These are phyloP conservation scores for Spinacia oleracea DNA, from an alignment of 179 eudicot species.

Conservation along the genomic window DNA sequence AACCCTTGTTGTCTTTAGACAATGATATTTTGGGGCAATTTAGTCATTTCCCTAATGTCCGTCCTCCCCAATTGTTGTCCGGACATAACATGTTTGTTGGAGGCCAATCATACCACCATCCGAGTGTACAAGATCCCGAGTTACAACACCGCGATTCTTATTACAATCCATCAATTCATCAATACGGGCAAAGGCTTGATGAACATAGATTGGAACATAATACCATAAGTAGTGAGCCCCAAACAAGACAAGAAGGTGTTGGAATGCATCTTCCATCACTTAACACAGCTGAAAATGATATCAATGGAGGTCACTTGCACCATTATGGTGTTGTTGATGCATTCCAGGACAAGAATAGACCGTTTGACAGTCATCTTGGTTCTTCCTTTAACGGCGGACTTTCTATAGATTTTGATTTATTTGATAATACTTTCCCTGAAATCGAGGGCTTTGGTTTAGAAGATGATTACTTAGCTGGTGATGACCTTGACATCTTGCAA, in stretches of 20 bases:
- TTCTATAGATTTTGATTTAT: slow-evolving; percentile 49
- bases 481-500: slow-evolving; percentile 48
- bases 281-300: slow-evolving; percentile 41
- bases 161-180: slow-evolving; percentile 39
- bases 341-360: slow-evolving; percentile 47
- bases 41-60: slow-evolving; percentile 34
- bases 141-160: slow-evolving; percentile 40
- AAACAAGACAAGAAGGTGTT: slow-evolving; percentile 37
- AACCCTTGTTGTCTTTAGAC: slow-evolving; percentile 32
- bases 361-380: slow-evolving; percentile 47
- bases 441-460: slow-evolving; percentile 43
- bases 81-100: slow-evolving; percentile 29
- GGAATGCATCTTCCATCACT: slow-evolving; percentile 36
- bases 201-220: slow-evolving; percentile 40
- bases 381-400: slow-evolving; percentile 53
- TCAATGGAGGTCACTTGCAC: slow-evolving; percentile 40
- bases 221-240: slow-evolving; percentile 34
- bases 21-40: slow-evolving; percentile 33
- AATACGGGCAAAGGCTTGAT: slow-evolving; percentile 38
- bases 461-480: slow-evolving; percentile 47
- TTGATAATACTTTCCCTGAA: slow-evolving; percentile 50
- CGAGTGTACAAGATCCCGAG: slow-evolving; percentile 35
- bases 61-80: slow-evolving; percentile 32
- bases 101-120: slow-evolving; percentile 35
- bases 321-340: slow-evolving; percentile 41